A percentile compares a stretch with the other conserved stretches of the same genome.
These are phyloP conservation scores for Thalassiosira sp. DNA, from an alignment of 352 stramenopile genomes.

Conservation along the genomic window DNA sequence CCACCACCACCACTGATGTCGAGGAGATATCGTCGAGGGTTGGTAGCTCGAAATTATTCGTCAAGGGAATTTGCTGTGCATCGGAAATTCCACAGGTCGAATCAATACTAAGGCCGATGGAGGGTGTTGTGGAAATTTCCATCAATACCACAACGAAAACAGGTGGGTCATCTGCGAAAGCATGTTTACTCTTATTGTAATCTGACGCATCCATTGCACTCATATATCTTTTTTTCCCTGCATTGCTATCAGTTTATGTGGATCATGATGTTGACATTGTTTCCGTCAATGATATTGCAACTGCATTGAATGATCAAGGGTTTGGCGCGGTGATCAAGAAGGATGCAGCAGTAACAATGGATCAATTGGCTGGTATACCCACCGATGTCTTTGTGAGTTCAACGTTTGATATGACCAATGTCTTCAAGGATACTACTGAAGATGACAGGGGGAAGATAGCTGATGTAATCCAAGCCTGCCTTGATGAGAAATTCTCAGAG, in stretches of 20 bases:
- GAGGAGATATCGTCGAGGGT: constrained; percentile 6
- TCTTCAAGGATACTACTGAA: neutral
- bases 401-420: constrained; percentile 36
- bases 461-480: constrained; percentile 8
- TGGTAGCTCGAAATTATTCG: constrained; percentile 47
- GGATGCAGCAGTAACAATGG: constrained; percentile 32
- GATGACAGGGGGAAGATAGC: neutral
- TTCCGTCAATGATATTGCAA: constrained; percentile 36
- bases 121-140: constrained; percentile 49
- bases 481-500: constrained; percentile 15
- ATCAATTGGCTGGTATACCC: constrained; percentile 35
- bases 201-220: neutral
- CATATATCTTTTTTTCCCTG: constrained; percentile 3
- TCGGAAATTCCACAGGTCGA: constrained; percentile 54
- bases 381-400: constrained; percentile 51
- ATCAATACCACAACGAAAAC: constrained; percentile 58
- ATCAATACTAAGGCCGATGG: constrained; percentile 34
- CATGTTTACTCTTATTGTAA: no score
- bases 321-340: constrained; percentile 53
- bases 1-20: neutral
- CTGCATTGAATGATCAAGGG: constrained; percentile 43
- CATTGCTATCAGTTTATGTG: constrained; percentile 40
- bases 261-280: constrained; percentile 47
- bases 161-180: neutral
- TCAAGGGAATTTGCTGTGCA: constrained; percentile 66